Evolutionary conservation across 2,329 filamentous ascomycete genomes (phyloP), one percentile per base, ranked within the genome.

Genomic region (Fusarium phyllophilum): DNA sequence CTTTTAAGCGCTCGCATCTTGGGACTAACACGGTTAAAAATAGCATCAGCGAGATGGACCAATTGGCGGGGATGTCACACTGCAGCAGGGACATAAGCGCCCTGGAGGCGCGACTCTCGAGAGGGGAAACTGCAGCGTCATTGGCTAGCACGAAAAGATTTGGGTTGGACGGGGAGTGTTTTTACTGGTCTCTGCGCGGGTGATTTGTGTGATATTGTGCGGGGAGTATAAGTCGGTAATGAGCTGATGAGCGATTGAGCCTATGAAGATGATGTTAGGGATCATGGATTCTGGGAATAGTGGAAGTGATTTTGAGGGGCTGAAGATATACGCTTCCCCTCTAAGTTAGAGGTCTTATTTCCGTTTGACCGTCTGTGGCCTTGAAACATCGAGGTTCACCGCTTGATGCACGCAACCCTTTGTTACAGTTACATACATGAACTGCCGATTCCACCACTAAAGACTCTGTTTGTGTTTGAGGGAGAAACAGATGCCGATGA

Each of bases 1-100:
- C 24, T 31, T 68, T 70, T 73, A 76, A 76, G 74, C 74, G 74
- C 74, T 76, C 56, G 42, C 61, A 55, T 39, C 33, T 15, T 49
- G 46, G n/a, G 62, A 75, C 61, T 71, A 70, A 71, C 61, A 71
- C 67, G 58, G 54, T 57, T 69, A 64, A 74, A 76, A 76, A 77
- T 77, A 77, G 74, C 52, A 66, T 52, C 70, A 24, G 20, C 1
- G 11, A 22, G 17, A 44, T 45, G 58, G 72, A 39, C 80, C 80
- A 81, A 81, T 81, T 64, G 77, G 55, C 36, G 66, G 44, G 38
- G 57, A 62, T 66, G 79, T 81, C 80, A 81, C 80, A 76, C 77
- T 81, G 79, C 80, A 80, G 66, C 52, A 68, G 38, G 31, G 52
- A 34, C 33, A 24, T 75, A 78, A 77, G 74, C 77, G 76, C 76